Conservation (phyloP, 495 filamentous ascomycete species). For the Friedmanniomyces endolithicus region DNA sequence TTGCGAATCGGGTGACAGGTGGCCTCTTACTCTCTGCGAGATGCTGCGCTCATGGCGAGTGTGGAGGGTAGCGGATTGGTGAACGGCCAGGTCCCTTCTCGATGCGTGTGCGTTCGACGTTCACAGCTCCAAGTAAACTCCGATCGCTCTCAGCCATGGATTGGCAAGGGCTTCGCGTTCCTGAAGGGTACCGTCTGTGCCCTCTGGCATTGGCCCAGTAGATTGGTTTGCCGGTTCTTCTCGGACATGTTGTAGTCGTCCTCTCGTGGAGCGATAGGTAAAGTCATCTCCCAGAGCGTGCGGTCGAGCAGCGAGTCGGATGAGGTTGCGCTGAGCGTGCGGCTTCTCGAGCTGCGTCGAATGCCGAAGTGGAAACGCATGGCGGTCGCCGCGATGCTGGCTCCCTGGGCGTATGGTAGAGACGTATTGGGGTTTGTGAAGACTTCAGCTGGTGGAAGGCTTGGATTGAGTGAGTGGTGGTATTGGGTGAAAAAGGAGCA, state of each 20-base stretch:
- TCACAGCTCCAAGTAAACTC: too few relatives aligned
- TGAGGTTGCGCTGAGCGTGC: slow-evolving; percentile 9
- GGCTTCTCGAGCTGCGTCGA: slow-evolving; percentile 7
- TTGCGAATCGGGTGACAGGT: too few relatives aligned
- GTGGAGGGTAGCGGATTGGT: too few relatives aligned
- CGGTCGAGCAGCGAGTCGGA: slow-evolving; percentile 6
- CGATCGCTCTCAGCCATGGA: background rate
- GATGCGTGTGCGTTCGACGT: too few relatives aligned
- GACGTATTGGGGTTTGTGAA: too few relatives aligned
- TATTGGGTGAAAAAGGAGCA: background rate
- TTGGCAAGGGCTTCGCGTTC: slow-evolving; percentile 14
- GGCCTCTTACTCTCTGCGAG: too few relatives aligned
- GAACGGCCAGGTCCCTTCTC: too few relatives aligned
- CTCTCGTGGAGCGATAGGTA: slow-evolving; percentile 18
- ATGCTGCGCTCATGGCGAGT: too few relatives aligned
- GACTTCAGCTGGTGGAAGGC: too few relatives aligned
- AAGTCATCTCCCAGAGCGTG: slow-evolving; percentile 6
- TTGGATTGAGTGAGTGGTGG: background rate
- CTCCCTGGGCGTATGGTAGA: too few relatives aligned
- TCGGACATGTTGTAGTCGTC: slow-evolving; percentile 18
- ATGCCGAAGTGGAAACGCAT: slow-evolving; percentile 12
- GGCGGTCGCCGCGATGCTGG: too few relatives aligned
- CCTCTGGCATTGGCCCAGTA: slow-evolving; percentile 16
- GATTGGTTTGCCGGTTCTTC: slow-evolving; percentile 3
- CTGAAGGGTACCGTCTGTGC: slow-evolving; percentile 12